phyloP scores from a whole-genome alignment of 2,329 filamentous ascomycete genomes.

The Colletotrichum sp. region DNA sequence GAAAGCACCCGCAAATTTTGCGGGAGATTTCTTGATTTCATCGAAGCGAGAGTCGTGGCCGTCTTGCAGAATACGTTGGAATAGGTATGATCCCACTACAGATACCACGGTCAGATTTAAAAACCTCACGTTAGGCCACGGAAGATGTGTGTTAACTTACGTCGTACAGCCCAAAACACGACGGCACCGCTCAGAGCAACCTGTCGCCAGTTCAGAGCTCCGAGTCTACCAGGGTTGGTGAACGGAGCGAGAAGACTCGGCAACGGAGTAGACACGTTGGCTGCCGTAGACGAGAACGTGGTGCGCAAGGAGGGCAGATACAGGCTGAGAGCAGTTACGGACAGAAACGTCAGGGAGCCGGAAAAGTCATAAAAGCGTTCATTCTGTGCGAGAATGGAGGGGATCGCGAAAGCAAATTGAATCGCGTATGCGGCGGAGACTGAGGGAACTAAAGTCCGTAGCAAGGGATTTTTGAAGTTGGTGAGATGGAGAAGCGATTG shows the following conservation, averaged over 20 bases:
- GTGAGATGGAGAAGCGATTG: slow-evolving; percentile 61
- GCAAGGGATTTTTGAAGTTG: slow-evolving; percentile 65
- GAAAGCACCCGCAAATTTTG: slow-evolving; percentile 41
- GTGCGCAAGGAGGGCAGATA: slow-evolving; percentile 65
- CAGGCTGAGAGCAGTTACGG: slow-evolving; percentile 66
- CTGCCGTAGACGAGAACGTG: slow-evolving; percentile 44
- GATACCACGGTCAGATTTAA: neutral
- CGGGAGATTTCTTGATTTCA: slow-evolving; percentile 38
- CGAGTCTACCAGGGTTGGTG: slow-evolving; percentile 42
- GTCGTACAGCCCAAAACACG: slow-evolving; percentile 63
- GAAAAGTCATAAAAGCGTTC: slow-evolving; percentile 74
- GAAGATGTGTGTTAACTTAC: slow-evolving; percentile 43
- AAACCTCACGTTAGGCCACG: neutral
- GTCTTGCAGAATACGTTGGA: slow-evolving; percentile 62
- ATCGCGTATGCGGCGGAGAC: slow-evolving; percentile 67
- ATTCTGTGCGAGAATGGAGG: slow-evolving; percentile 63
- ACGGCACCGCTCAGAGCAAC: slow-evolving; percentile 43
- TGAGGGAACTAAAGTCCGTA: slow-evolving; percentile 66
- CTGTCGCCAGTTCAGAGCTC: slow-evolving; percentile 65
- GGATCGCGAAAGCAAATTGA: slow-evolving; percentile 66
- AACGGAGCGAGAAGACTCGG: slow-evolving; percentile 53
- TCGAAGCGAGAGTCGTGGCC: slow-evolving; percentile 62
- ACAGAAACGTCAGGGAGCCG: slow-evolving; percentile 69
- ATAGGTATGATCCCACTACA: slow-evolving; percentile 68
- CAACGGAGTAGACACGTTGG: slow-evolving; percentile 41